These are phyloP conservation scores for Chytridium lagenaria DNA, from an alignment of 371 early-diverging fungal species.

Conservation along the genomic window DNA sequence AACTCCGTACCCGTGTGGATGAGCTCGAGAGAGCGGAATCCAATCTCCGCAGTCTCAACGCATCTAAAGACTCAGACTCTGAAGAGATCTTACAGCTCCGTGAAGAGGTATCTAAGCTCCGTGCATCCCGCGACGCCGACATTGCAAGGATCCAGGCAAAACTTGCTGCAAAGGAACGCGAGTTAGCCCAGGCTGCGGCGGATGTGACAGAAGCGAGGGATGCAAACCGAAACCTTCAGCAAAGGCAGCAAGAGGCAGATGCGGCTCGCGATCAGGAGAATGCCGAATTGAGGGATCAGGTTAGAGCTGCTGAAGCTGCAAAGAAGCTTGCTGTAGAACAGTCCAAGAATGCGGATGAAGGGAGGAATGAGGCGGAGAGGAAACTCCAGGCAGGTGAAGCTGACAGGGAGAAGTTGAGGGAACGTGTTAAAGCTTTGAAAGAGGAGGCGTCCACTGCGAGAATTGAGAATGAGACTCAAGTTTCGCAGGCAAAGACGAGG, in stretches of 20 bases:
- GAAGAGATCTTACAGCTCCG: neutral
- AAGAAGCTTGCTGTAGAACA: neutral
- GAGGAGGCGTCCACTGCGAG: neutral
- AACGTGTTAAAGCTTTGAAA: constrained; percentile 1
- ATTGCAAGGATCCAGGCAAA: constrained; percentile 12
- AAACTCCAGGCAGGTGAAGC: neutral
- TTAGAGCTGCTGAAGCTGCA: neutral
- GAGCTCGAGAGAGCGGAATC: constrained; percentile 1
- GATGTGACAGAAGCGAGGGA: constrained; percentile 16
- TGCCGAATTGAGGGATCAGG: neutral
- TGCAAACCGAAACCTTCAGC: neutral
- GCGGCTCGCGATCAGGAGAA: neutral
- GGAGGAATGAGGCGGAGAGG: neutral
- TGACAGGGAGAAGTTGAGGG: neutral
- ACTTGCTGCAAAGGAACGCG: constrained; percentile 18
- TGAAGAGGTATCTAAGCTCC: constrained; percentile 13
- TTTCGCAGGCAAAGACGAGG: neutral
- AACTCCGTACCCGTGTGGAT: neutral
- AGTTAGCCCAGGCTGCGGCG: neutral
- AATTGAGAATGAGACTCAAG: neutral
- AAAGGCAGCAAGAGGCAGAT: constrained; percentile 6
- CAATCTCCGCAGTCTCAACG: neutral
- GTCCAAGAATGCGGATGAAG: neutral
- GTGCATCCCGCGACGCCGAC: constrained; percentile 18
- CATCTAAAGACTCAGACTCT: neutral